Base-by-base conservation (phyloP, 2,329 filamentous ascomycete species). In the Dothideomycetes sp. region DNA sequence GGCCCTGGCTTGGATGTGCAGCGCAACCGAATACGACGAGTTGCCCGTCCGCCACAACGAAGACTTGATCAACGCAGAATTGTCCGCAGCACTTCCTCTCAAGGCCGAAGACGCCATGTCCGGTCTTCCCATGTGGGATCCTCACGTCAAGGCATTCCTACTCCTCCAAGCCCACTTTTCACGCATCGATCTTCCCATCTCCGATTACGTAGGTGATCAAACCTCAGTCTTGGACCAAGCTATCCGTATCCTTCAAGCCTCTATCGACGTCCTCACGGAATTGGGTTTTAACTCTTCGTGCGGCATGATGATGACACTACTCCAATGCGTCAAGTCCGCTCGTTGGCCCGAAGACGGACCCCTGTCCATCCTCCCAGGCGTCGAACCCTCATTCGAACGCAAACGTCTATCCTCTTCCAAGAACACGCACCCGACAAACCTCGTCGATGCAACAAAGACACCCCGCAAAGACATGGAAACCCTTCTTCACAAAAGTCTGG, bases 31-130 rank as follows among this genome's bases (percentile, higher is more conserved):
- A 67, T 98, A 96, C 62, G 88, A 98, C 57, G 93, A 98, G 64
- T 78, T 98, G 1, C 91, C 91, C 0, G 91, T 98, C 17, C 85
- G 91, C 5, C 91, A 98, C 65, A 98, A 98, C 57, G 91, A 98
- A 64, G 93, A 98, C 57, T 76, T 98, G 31, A 87, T 98, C 69
- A 98, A 98, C 58, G 84, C 77, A 4, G 86, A 95, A 51, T 71
- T 98, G 3, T 86, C 87, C 5, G 76, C 79, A 44, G 86, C 87
- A 47, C 68, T 98, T 1, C 84, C 87, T 0, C 76, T 91, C 38
- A 64, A 70, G 20, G 74, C 72, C 4, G 73, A 78, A 13, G 60
- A 64, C 13, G 71, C 80, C 51, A 44, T 47, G 20, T 27, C 31
- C 13, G 80, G 78, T 8, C 67, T 95, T 28, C 89, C 89, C 1